phyloP scores from a whole-genome alignment of 1,139 yeast species.

The Blastobotrys buckinghamii region DNA sequence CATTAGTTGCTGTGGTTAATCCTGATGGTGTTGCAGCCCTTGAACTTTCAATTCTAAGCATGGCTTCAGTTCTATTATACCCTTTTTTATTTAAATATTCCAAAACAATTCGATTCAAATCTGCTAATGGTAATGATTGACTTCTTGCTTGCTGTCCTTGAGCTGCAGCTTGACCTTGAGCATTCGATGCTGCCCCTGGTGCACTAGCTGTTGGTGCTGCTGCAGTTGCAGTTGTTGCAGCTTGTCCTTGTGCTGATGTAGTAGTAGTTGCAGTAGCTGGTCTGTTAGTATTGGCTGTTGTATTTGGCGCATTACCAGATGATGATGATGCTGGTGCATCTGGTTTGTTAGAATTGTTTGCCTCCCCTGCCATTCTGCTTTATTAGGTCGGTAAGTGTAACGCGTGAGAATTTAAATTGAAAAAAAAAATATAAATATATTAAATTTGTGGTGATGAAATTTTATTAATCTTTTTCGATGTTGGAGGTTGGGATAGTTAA shows the following conservation, averaged over 20 bases:
- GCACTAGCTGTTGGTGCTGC: conserved; percentile 5
- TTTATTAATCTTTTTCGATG: too few species aligned
- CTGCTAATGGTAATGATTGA: conserved; percentile 36
- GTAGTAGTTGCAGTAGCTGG: not conserved
- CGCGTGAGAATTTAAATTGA: too few species aligned
- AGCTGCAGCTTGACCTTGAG: not conserved
- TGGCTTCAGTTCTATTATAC: conserved; percentile 88
- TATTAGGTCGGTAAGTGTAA: too few species aligned
- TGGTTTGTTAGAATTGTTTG: not conserved
- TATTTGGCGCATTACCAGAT: not conserved
- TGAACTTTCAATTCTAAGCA: conserved; percentile 82
- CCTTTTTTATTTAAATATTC: conserved; percentile 94
- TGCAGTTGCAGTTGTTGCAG: not conserved
- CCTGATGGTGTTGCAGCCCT: conserved; percentile 55
- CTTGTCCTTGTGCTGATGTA: not conserved
- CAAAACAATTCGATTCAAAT: conserved; percentile 80
- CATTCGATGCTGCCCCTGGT: conserved; percentile 10
- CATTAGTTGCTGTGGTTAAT: conserved; percentile 12
- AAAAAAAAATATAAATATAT: too few species aligned
- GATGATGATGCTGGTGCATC: not conserved
- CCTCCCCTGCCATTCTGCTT: not conserved
- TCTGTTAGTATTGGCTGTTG: not conserved
- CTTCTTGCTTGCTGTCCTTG: too few species aligned
- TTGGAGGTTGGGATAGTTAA: too few species aligned
- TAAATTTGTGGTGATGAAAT: too few species aligned